Base-by-base conservation (phyloP, 768 basidiomycete genomes). In the Suillus bovinus region DNA sequence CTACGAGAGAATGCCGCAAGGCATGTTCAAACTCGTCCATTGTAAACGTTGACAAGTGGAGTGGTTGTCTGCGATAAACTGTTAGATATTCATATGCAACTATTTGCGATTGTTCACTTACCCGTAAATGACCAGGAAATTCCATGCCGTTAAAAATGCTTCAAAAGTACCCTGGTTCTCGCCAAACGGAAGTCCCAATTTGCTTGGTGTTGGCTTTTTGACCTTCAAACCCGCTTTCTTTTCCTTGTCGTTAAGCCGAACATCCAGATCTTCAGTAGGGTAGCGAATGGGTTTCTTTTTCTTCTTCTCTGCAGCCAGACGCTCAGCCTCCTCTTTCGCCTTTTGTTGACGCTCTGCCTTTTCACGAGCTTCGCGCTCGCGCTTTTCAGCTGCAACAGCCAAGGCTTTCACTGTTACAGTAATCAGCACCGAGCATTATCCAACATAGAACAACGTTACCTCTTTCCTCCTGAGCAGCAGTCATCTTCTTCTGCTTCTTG, bases 101-200 rank as follows among this genome's bases (percentile, higher is more conserved):
- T 4, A 58, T 24, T 42, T 47, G 2, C 14, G 11, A 2, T 27
- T 29, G 47, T 64, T 20, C 34, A 76, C 86, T 68, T 72, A 97
- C 97, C 95, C 94, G 75, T 96, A 96, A 58, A 94, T 89, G 59
- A 93, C 89, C 60, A 99, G 76, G 74, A 96, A 96, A 75, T 93
- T 95, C 96, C 96, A 99, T 10, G 86, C 79, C 89, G 93, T 89
- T 34, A 99, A 76, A 74, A 98, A 94, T 10, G 82, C 78, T 72
- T 98, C 96, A 65, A 97, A 96, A 14, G 82, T 77, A 13, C 80
- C 81, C 9, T 84, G 80, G 36, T 79, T 77, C 41, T 86, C 82
- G 57, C 87, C 86, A 71, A 93, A 93, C 5, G 93, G 90, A 58
- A 94, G 76, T 14, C 80, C 79, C 2, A 75, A 72, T 58, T 83